These are phyloP conservation scores for Moringa oleifera DNA, from an alignment of 345 rosid genomes.

Conservation along the genomic window DNA sequence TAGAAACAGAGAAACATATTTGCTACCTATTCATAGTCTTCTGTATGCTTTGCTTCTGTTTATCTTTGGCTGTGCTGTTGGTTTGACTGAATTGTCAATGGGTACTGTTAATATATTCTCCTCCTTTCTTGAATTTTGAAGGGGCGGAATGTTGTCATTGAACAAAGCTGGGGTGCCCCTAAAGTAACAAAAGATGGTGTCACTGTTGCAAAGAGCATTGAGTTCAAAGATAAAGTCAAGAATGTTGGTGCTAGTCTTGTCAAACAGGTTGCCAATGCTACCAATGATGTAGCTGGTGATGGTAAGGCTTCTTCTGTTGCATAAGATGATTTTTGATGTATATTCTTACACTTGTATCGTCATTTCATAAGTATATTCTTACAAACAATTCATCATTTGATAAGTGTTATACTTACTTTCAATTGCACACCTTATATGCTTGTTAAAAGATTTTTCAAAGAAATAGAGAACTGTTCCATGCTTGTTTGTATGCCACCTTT, in stretches of 20 bases:
- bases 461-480: background rate
- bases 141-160: conserved; percentile 95
- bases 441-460: background rate
- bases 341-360: background rate
- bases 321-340: background rate
- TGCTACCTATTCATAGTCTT: background rate
- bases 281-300: conserved; percentile 94
- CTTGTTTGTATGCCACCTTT: background rate
- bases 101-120: too few species aligned
- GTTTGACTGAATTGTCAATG: too few species aligned
- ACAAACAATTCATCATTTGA: too few species aligned
- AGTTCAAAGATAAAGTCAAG: conserved; percentile 81
- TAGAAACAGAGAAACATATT: too few species aligned
- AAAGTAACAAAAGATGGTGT: conserved; percentile 99
- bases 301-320: conserved; percentile 37
- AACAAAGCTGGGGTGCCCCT: conserved; percentile 95
- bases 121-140: conserved; percentile 10
- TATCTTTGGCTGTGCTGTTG: background rate
- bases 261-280: conserved; percentile 98
- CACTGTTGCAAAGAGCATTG: conserved; percentile 96
- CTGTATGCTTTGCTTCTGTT: background rate
- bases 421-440: too few species aligned
- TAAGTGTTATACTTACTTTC: too few species aligned
- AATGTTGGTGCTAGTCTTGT: conserved; percentile 98
- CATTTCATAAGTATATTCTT: too few species aligned